A percentile compares a stretch with the other conserved stretches of the same genome.
Conservation (phyloP, 805 yeast species). For the Yamadazyma laniorum region DNA sequence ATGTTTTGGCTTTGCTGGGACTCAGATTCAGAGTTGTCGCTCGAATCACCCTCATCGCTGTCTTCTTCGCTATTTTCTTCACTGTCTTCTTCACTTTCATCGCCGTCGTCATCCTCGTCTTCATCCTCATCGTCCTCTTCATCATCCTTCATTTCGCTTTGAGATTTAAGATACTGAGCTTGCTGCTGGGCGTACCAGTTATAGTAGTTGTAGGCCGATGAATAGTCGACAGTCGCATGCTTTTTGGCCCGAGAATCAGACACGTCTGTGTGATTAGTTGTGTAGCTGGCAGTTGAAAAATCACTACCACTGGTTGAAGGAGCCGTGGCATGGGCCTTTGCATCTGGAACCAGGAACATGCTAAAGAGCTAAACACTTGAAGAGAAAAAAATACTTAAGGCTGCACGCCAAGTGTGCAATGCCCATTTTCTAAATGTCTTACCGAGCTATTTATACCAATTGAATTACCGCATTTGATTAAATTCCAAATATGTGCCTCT, state of each 20-base stretch:
- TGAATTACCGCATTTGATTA: no score
- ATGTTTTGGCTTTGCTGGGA: constrained; percentile 10
- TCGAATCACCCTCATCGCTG: constrained; percentile 11
- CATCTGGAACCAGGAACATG: no score
- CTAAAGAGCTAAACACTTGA: no score
- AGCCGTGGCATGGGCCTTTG: constrained; percentile 1
- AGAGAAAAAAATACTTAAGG: no score
- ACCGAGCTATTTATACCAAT: no score
- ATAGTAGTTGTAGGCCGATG: neutral
- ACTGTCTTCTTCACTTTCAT: constrained; percentile 8
- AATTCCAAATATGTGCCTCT: no score
- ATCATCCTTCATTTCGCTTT: neutral
- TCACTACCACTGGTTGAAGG: constrained; percentile 29
- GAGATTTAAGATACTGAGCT: no score
- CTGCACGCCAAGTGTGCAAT: no score
- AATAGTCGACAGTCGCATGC: neutral
- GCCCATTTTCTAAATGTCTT: no score
- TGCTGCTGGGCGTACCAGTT: neutral
- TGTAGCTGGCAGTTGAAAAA: constrained; percentile 26
- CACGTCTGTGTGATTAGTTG: constrained; percentile 14
- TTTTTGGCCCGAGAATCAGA: constrained; percentile 1
- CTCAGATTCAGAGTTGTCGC: constrained; percentile 11
- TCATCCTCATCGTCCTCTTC: constrained; percentile 3
- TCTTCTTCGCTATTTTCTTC: constrained; percentile 12
- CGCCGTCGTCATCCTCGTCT: constrained; percentile 2